phyloP scores from a whole-genome alignment of 2,329 filamentous ascomycete species.

The Sporothrix brunneoviolacea region DNA sequence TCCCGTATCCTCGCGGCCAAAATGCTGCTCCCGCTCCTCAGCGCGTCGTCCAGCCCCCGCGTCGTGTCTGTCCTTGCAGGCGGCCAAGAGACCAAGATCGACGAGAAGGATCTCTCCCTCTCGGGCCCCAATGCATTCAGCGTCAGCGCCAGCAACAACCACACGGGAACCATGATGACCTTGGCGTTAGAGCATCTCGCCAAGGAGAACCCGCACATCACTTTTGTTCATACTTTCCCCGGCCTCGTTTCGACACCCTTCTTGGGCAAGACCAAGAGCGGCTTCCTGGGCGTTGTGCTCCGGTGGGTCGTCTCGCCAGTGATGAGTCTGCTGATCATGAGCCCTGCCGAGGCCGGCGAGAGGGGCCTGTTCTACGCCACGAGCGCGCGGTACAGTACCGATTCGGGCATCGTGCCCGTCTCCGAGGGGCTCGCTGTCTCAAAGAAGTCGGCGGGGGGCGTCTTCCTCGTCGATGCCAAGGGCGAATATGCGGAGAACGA shows the following conservation, averaged over 20 bases:
- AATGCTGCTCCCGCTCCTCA: constrained; percentile 51
- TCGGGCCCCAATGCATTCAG: constrained; percentile 21
- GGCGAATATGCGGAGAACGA: constrained; percentile 26
- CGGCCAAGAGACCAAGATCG: constrained; percentile 38
- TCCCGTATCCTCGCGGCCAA: constrained; percentile 49
- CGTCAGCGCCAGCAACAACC: constrained; percentile 20
- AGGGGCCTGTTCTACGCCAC: constrained; percentile 29
- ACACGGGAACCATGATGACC: constrained; percentile 40
- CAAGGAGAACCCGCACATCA: constrained; percentile 34
- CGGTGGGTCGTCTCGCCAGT: constrained; percentile 2
- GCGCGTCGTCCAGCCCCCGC: constrained; percentile 33
- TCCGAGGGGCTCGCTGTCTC: background rate
- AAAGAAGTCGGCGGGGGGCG: constrained; percentile 26
- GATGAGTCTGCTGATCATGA: constrained; percentile 20
- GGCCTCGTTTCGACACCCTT: constrained; percentile 28
- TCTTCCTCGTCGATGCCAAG: constrained; percentile 30
- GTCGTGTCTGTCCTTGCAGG: constrained; percentile 48
- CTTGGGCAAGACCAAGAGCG: constrained; percentile 20
- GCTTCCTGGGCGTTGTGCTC: background rate
- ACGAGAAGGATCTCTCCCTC: constrained; percentile 29
- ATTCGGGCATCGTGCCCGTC: constrained; percentile 20
- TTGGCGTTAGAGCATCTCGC: constrained; percentile 44
- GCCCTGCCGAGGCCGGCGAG: constrained; percentile 28
- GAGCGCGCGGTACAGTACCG: constrained; percentile 20
- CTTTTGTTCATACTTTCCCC: constrained; percentile 35